Evolutionary conservation across 768 basidiomycete genomes (phyloP), one percentile per base, ranked within the genome.

Genomic region (Daedaleopsis nitida): DNA sequence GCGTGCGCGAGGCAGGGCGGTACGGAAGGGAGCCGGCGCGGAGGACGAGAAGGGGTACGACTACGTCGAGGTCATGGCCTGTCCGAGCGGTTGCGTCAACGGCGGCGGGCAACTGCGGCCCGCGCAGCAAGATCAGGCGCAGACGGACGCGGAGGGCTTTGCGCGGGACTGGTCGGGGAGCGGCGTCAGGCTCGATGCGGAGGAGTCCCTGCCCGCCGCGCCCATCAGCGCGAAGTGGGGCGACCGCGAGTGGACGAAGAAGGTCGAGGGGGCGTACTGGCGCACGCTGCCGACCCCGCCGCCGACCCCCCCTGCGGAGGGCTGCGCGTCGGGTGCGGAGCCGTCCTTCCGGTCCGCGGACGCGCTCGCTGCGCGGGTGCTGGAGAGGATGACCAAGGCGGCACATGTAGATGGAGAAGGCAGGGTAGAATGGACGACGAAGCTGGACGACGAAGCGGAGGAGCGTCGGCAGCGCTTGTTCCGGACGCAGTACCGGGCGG

Each of bases 41-140:
- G 71, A 68, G 56, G 65, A 75, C 68, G 72, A 79, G 43, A 80
- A 81, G 55, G 77, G 80, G 45, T 93, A 93, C 72, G 94, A 96
- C 76, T 97, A 94, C 73, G 88, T 96, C 43, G 95, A 97, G 71
- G 94, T 99, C 64, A 98, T 99, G 97, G 97, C 97, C 37, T 99
- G 97, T 77, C 97, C 97, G 0, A 88, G 90, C 0, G 97, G 97
- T 17, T 98, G 97, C 73, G 93, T 97, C 44, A 98, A 98, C 72
- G 97, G 97, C 9, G 97, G 96, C 21, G 97, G 97, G 6, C 97
- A 98, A 78, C 73, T 89, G 27, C 72, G 71, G 45, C 69, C 70
- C 43, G 57, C 58, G n/a, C 66, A 52, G 32, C 13, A 12, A 54
- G 14, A 45, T n/a, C n/a, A 57, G 55, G 34, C 24, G 43, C 61